Conservation (phyloP, 75 land plant species). For the Picea sitchensis region DNA sequence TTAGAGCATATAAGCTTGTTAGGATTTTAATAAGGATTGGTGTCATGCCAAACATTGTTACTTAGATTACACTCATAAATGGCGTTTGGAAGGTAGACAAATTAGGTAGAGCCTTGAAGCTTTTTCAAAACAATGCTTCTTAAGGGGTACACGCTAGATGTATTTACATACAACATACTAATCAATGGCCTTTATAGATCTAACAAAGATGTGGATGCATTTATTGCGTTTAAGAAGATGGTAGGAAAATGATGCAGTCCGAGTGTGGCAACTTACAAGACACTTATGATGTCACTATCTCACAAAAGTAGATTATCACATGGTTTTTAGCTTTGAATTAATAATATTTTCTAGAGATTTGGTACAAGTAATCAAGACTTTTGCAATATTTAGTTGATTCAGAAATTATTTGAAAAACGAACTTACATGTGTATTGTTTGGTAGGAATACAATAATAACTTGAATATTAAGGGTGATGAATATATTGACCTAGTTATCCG, state of each 20-base stretch:
- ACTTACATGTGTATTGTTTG: no score
- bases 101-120: constrained; percentile 44
- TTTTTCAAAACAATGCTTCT: constrained; percentile 43
- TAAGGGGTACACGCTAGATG: constrained; percentile 25
- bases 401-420: no score
- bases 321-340: constrained; percentile 16
- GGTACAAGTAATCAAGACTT: constrained; percentile 1
- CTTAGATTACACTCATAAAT: constrained; percentile 60
- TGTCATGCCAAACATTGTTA: constrained; percentile 48
- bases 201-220: constrained; percentile 34
- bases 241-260: constrained; percentile 24
- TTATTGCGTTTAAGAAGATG: constrained; percentile 39
- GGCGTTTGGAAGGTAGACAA: constrained; percentile 50
- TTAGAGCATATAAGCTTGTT: constrained; percentile 26
- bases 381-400: no score
- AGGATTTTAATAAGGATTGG: constrained; percentile 40
- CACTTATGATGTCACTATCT: constrained; percentile 21
- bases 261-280: constrained; percentile 18
- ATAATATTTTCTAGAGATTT: constrained; percentile 14
- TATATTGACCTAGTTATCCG: no score
- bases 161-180: no score
- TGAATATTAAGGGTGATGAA: no score
- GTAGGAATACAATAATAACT: no score
- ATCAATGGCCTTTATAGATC: constrained; percentile 26
- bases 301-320: constrained; percentile 21